Conservation (phyloP, 306 rosid genomes). For the Quercus dentata region DNA sequence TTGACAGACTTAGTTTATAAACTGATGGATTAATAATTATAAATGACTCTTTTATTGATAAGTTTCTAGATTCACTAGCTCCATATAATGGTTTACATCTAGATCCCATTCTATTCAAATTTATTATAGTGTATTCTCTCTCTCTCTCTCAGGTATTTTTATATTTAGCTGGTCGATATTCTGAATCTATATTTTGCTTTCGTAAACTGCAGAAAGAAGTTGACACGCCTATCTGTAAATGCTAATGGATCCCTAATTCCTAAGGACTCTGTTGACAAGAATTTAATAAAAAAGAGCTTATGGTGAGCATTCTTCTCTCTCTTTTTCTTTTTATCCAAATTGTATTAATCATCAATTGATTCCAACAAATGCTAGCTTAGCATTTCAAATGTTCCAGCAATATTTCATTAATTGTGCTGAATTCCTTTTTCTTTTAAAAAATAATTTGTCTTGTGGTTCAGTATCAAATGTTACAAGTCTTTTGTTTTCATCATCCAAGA, state of each 20-base stretch:
- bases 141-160: background rate
- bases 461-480: background rate
- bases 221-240: slow-evolving; percentile 71
- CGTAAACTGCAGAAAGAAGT: slow-evolving; percentile 70
- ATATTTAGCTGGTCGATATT: background rate
- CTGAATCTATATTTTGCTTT: slow-evolving; percentile 13
- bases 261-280: slow-evolving; percentile 63
- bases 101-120: background rate
- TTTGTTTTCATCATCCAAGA: background rate
- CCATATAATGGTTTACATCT: background rate
- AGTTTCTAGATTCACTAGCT: background rate
- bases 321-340: background rate
- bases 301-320: slow-evolving; percentile 52
- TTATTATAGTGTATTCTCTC: background rate
- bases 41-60: background rate
- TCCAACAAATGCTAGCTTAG: background rate
- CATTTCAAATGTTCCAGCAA: background rate
- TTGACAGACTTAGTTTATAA: background rate
- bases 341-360: background rate
- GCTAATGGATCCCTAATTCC: slow-evolving; percentile 76
- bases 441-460: background rate
- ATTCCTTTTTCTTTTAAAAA: background rate
- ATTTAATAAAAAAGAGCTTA: slow-evolving; percentile 62
- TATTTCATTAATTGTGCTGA: background rate
- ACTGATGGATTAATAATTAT: background rate